Evolutionary conservation across 2,329 filamentous ascomycete species (phyloP), one percentile per base, ranked within the genome.

Genomic region (Tympanopsis confertula): DNA sequence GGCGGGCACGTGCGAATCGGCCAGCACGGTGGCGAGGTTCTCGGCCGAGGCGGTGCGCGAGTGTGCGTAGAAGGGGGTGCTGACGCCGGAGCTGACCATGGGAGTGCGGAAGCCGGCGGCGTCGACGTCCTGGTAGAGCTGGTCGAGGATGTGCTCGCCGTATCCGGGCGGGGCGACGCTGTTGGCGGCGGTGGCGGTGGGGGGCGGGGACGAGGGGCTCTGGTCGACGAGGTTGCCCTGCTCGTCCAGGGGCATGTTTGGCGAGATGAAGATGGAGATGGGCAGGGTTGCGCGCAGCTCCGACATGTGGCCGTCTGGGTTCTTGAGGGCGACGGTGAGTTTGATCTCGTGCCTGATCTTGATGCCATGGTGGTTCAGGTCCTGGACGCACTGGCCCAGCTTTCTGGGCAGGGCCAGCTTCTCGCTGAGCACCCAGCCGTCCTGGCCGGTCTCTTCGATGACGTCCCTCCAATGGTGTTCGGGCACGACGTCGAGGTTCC

Each of bases 261-360:
- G 89, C 4, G 91, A 98, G 47, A 96, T 95, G 61, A 94, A 95
- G 28, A 98, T 80, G 39, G 86, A 86, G 13, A 96, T 74, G 2
- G 91, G 88, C 20, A 96, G 74, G 30, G 87, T 91, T 35, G 89
- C 89, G 38, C 89, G 82, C 38, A 95, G 74, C 78, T 84, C 89
- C 39, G 88, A 95, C 39, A 88, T 72, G 53, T 96, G 91, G 0
- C 88, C 89, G 54, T 98, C 91, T 0, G 91, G 89, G 50, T 98
- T 96, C 58, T 87, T 82, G 28, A 98, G 72, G 35, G 89, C 86
- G 42, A 96, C 81, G 36, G 86, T 86, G 51, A 96, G 72, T 63
- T 89, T 89, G 47, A 96, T 71, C 62, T 94, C 94, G 59, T 98
- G 91, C 39, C 86, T 74, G 38, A 96, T 74, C 58, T 91, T 94